Evolutionary conservation across 2,329 filamentous ascomycete genomes (phyloP), one percentile per base, ranked within the genome.

Genomic region (Aspergillus sp.): DNA sequence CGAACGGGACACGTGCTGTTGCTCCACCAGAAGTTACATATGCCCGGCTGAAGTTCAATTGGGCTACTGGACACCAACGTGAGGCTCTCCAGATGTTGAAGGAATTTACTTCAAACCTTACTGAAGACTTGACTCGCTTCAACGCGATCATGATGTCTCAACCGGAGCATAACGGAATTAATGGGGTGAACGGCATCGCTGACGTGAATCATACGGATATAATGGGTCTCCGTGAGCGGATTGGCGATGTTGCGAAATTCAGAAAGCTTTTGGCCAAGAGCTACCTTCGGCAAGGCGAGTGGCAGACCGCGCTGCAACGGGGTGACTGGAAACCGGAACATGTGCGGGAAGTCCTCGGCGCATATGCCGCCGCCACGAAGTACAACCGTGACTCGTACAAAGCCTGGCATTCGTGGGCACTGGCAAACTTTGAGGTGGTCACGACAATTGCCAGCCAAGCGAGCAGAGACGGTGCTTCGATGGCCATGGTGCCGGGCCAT

Each of bases 301-400:
- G 94, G 94, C 86, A 96, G 67, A 88, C 93, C 52, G 81, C 88
- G 14, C 75, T 96, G 50, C 88, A 95, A 69, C 88, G 88, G 66
- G 88, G 91, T 48, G 88, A 94, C 59, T 99, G 94, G 95, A 87
- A 90, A 58, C 85, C 89, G 57, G 88, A 90, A 7, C 87, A 89
- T 59, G 89, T 96, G 3, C 84, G 89, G 47, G 93, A 97, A 49
- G 91, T 99, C 53, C 78, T 99, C 20, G 82, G 85, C n/a, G 91
- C 94, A 1, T 99, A 97, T 71, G 86, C 87, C 16, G 88, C 92
- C 54, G 95, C 95, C 1, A 99, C 94, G 2, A 87, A 90, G 54
- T 97, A 95, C 74, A 96, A 99, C 69, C 88, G 91, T 31, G 86
- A 88, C 56, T 99, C 93, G 85, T 99, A 99, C 78, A 99, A 99